Conservation (phyloP, 2,329 filamentous ascomycete species). For the Cadophora sp. region DNA sequence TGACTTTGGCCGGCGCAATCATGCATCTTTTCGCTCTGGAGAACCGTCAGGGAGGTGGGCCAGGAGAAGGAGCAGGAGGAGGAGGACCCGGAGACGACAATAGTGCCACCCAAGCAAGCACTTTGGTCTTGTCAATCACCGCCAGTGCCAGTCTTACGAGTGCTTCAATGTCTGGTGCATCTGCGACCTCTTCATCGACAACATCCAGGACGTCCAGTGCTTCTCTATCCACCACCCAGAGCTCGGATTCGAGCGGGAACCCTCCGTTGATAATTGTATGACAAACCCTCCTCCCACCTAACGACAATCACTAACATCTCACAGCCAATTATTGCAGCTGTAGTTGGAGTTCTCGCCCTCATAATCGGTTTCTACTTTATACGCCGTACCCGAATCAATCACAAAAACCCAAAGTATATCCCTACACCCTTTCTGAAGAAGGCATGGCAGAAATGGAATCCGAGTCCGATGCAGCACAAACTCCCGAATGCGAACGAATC, state of each 20-base stretch:
- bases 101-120: background rate
- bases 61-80: background rate
- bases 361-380: constrained; percentile 34
- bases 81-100: background rate
- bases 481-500: constrained; percentile 44
- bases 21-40: constrained; percentile 13
- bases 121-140: background rate
- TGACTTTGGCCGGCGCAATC: background rate
- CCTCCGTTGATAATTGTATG: constrained; percentile 23
- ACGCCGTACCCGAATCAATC: constrained; percentile 51
- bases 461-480: constrained; percentile 35
- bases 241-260: background rate
- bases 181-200: constrained; percentile 15
- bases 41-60: background rate
- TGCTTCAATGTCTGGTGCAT: background rate
- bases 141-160: constrained; percentile 3
- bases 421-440: constrained; percentile 58
- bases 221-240: constrained; percentile 15
- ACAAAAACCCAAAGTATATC: constrained; percentile 57
- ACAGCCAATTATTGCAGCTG: constrained; percentile 24
- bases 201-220: constrained; percentile 8
- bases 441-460: constrained; percentile 58
- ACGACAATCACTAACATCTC: constrained; percentile 2
- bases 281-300: background rate
- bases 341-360: constrained; percentile 34